phyloP scores from a whole-genome alignment of 2,329 filamentous ascomycete species.

The Graphiopsis chlorocephala region DNA sequence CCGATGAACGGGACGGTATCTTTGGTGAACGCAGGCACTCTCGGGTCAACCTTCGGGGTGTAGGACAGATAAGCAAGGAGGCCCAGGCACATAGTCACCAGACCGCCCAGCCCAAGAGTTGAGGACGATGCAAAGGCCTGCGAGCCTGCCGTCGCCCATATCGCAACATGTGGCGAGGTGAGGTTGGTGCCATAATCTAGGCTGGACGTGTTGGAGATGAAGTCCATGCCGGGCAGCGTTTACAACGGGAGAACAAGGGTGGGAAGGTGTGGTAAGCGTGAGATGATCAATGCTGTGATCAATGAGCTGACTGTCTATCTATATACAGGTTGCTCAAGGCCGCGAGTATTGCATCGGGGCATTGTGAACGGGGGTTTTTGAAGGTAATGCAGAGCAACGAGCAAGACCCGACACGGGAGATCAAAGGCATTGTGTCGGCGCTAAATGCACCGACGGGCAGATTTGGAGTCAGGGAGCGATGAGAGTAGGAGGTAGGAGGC shows the following conservation, averaged over 20 bases:
- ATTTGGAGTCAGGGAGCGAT: no score
- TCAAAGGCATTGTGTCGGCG: no score
- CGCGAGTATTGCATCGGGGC: no score
- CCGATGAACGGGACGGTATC: slow-evolving; percentile 18
- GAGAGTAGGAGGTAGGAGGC: no score
- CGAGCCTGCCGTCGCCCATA: neutral
- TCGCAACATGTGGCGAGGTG: neutral
- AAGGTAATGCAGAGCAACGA: no score
- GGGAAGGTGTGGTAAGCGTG: no score
- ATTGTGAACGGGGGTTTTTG: no score
- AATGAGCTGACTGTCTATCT: no score
- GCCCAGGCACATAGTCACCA: neutral
- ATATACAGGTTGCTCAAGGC: no score
- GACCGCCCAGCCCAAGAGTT: neutral
- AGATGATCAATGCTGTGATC: no score
- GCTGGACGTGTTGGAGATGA: neutral
- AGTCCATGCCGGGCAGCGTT: neutral
- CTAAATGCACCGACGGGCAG: no score
- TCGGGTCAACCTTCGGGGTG: neutral
- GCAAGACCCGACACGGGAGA: no score
- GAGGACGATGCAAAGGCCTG: neutral
- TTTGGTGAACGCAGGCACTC: slow-evolving; percentile 12
- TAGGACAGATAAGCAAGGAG: neutral
- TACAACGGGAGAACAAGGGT: neutral
- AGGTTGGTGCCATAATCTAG: neutral